Evolutionary conservation across 2,329 filamentous ascomycete species (phyloP).

Genomic region (Trichoderma endophyticum): DNA sequence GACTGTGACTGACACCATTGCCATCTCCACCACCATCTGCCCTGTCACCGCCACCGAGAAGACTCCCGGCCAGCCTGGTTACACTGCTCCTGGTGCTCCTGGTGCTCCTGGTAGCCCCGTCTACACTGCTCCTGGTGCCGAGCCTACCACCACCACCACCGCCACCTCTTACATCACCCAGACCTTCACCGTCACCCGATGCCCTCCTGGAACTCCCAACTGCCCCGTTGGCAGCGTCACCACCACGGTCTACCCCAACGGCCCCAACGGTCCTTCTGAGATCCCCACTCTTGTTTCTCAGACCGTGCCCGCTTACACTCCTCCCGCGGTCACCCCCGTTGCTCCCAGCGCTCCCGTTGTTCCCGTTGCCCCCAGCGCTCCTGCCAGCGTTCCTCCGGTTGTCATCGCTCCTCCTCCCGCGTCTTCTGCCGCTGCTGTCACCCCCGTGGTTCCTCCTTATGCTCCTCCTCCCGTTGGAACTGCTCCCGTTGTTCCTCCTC

Average conservation of each 20-base stretch:
- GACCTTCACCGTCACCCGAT: slow-evolving; percentile 34
- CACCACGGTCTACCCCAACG: slow-evolving; percentile 28
- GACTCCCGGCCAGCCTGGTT: too few relatives aligned
- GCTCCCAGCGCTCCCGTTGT: neutral
- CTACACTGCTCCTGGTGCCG: neutral
- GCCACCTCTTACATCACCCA: slow-evolving; percentile 32
- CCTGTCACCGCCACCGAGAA: slow-evolving; percentile 32
- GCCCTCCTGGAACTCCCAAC: slow-evolving; percentile 29
- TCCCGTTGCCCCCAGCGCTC: neutral
- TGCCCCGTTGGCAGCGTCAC: slow-evolving; percentile 33
- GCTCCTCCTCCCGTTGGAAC: slow-evolving; percentile 18
- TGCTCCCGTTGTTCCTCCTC: slow-evolving; percentile 13
- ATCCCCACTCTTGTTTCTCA: slow-evolving; percentile 28
- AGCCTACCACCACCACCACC: slow-evolving; percentile 17
- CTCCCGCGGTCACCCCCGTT: neutral
- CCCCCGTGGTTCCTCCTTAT: neutral
- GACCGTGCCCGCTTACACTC: slow-evolving; percentile 4
- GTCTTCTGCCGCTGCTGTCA: neutral
- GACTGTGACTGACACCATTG: slow-evolving; percentile 37
- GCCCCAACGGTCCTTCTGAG: slow-evolving; percentile 24
- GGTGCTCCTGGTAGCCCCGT: neutral
- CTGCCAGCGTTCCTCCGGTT: slow-evolving; percentile 2
- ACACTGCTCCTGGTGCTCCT: neutral
- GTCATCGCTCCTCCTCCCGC: slow-evolving; percentile 11
- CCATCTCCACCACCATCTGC: slow-evolving; percentile 42